A percentile compares a stretch with the other conserved stretches of the same genome.
Conservation (phyloP, 331 rosid species). For the Cucumis variabilis region DNA sequence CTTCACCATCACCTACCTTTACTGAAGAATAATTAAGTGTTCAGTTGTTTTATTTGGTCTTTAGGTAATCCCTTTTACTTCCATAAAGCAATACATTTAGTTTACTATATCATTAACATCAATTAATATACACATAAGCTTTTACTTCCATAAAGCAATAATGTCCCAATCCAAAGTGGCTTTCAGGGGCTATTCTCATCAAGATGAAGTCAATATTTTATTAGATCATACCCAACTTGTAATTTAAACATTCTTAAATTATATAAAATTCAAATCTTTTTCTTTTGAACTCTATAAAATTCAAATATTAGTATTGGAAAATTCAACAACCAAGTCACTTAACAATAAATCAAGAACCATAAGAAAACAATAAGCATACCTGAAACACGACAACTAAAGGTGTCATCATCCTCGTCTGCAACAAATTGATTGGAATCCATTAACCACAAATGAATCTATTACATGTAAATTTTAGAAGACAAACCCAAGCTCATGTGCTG, state of each 20-base stretch:
- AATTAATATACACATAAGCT: neutral
- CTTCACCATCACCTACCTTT: too few species aligned
- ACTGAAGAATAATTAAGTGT: too few species aligned
- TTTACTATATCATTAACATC: neutral
- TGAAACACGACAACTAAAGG: slow-evolving; percentile 86
- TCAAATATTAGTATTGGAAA: neutral
- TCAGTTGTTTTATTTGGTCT: too few species aligned
- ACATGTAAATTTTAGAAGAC: slow-evolving; percentile 21
- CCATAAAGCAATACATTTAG: slow-evolving; percentile 10
- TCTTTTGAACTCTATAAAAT: neutral
- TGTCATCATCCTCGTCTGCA: slow-evolving; percentile 88
- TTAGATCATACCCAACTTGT: neutral
- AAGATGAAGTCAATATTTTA: neutral
- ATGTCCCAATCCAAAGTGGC: too few species aligned
- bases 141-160: too few species aligned
- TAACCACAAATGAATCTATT: slow-evolving; percentile 82
- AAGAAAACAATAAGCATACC: slow-evolving; percentile 51
- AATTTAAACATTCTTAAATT: neutral
- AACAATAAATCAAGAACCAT: neutral
- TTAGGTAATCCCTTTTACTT: neutral
- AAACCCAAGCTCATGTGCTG: too few species aligned
- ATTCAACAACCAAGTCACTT: slow-evolving; percentile 4
- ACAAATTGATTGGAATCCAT: slow-evolving; percentile 84
- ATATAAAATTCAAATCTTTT: neutral
- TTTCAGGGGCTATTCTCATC: too few species aligned